A percentile compares a stretch with the other conserved stretches of the same genome.
These are phyloP conservation scores for Vitis rupestris DNA, from an alignment of 164 flowering plant genomes.

Conservation along the genomic window DNA sequence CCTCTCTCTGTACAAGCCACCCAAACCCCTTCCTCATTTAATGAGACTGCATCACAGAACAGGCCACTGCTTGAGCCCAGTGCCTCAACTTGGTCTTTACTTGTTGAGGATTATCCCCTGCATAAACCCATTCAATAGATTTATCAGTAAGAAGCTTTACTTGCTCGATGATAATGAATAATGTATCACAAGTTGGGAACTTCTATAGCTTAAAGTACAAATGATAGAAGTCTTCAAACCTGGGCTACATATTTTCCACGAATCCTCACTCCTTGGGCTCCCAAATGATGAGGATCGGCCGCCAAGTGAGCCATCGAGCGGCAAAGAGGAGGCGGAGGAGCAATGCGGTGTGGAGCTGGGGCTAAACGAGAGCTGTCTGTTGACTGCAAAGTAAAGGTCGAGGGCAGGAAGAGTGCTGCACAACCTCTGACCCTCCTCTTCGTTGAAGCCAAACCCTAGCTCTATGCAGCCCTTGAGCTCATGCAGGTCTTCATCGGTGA, in stretches of 20 bases:
- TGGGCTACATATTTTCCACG: slow-evolving; percentile 76
- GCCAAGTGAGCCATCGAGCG: slow-evolving; percentile 5
- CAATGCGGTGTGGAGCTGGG: slow-evolving; percentile 48
- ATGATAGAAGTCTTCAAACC: slow-evolving; percentile 27
- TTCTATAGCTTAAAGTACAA: too few species aligned
- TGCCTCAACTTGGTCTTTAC: slow-evolving; percentile 84
- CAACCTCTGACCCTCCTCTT: slow-evolving; percentile 62
- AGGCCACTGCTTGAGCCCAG: slow-evolving; percentile 90
- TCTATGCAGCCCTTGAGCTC: slow-evolving; percentile 90
- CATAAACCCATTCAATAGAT: slow-evolving; percentile 5
- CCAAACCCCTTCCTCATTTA: slow-evolving; percentile 7
- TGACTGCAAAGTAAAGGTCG: slow-evolving; percentile 83
- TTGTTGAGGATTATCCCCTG: slow-evolving; percentile 79
- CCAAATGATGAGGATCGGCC: slow-evolving; percentile 40
- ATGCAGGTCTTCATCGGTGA: slow-evolving; percentile 62
- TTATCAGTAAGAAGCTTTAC: too few species aligned
- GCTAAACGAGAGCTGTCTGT: slow-evolving; percentile 58
- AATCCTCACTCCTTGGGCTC: slow-evolving; percentile 59
- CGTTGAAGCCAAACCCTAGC: slow-evolving; percentile 83
- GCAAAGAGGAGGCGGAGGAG: slow-evolving; percentile 19
- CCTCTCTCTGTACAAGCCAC: too few species aligned
- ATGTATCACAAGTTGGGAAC: too few species aligned
- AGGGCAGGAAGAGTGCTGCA: slow-evolving; percentile 82
- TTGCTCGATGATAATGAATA: too few species aligned
- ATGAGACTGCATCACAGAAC: slow-evolving; percentile 68